Base-by-base conservation (phyloP, 192 early-diverging fungal genomes). In the Mycoemilia scoparia region DNA sequence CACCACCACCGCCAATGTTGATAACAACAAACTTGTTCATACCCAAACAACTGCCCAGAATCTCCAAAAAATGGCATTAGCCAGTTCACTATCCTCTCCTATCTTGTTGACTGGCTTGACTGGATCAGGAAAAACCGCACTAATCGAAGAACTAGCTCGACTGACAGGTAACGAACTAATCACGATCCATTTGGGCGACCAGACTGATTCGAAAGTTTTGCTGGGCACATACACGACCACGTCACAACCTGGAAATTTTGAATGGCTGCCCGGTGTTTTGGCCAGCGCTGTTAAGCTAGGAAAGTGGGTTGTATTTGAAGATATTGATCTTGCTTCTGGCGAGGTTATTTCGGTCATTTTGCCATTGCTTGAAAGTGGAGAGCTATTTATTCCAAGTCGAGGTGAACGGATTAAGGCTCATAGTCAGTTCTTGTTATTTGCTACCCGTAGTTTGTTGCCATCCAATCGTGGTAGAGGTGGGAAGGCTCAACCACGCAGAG, bases 281-380 rank as follows among this genome's bases (percentile, higher is more conserved):
- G 84, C 91, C 1, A 79, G 75, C 5, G 91, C 91, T 5, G 91
- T 99, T 1, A 33, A 55, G 11, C 67, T 85, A 38, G 95, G 95
- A 23, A 66, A 74, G 8, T 99, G 95, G 95, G 74, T 99, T 30
- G 57, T 99, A 29, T 74, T 99, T 46, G 95, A 99, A 59, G 90
- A 96, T 63, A 79, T 99, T 39, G 87, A 99, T 49, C 57, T 87
- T 17, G 95, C 95, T 0, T 82, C 95, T n/a, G 40, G 74, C 8
- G 95, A 99, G 41, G 91, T 96, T 14, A 53, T 96, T 29, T 80
- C 84, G 11, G 73, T 90, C 6, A 66, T 98, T 28, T 45, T 90
- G n/a, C 87, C 93, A 3, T 60, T 98, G 14, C 65, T 98, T 4
- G 88, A 98, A 60, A 80, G 76, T 10, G 57, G 84, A 5, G 70